These are phyloP conservation scores for Gastrolobium villosum DNA, from an alignment of 306 rosid species.

Conservation along the genomic window DNA sequence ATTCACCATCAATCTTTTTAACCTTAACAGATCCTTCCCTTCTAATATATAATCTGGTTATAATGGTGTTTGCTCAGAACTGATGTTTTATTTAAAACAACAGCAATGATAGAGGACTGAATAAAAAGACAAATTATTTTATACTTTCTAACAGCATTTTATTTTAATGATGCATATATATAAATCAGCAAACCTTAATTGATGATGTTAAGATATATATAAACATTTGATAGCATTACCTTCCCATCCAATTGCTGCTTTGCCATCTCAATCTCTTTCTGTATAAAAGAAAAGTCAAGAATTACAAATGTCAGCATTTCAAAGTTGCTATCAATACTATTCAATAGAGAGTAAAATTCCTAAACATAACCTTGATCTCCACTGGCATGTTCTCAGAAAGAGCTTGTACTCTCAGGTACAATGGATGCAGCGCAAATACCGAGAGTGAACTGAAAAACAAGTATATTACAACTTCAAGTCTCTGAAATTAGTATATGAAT, in stretches of 20 bases:
- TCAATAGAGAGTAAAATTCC: slow-evolving; percentile 30
- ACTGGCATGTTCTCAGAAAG: slow-evolving; percentile 79
- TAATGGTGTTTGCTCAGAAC: slow-evolving; percentile 14
- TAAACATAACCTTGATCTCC: slow-evolving; percentile 75
- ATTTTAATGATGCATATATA: not conserved
- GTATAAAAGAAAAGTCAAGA: slow-evolving; percentile 44
- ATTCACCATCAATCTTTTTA: slow-evolving; percentile 32
- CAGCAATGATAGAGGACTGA: not conserved
- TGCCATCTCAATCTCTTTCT: slow-evolving; percentile 85
- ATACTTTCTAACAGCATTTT: slow-evolving; percentile 38
- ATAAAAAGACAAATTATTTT: slow-evolving; percentile 33
- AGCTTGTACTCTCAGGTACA: slow-evolving; percentile 91
- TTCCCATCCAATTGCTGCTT: slow-evolving; percentile 78
- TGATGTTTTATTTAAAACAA: slow-evolving; percentile 23
- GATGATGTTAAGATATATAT: slow-evolving; percentile 36
- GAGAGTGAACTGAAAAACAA: slow-evolving; percentile 88
- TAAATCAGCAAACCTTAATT: slow-evolving; percentile 20
- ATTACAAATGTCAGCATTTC: slow-evolving; percentile 46
- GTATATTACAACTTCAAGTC: slow-evolving; percentile 21
- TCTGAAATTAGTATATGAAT: slow-evolving; percentile 11
- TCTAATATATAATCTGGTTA: slow-evolving; percentile 20
- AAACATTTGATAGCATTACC: slow-evolving; percentile 62
- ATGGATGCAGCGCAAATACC: slow-evolving; percentile 94
- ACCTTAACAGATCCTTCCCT: slow-evolving; percentile 8
- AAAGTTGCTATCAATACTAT: slow-evolving; percentile 4